Conservation (phyloP, 352 stramenopile genomes). For the Thraustotheca clavata region DNA sequence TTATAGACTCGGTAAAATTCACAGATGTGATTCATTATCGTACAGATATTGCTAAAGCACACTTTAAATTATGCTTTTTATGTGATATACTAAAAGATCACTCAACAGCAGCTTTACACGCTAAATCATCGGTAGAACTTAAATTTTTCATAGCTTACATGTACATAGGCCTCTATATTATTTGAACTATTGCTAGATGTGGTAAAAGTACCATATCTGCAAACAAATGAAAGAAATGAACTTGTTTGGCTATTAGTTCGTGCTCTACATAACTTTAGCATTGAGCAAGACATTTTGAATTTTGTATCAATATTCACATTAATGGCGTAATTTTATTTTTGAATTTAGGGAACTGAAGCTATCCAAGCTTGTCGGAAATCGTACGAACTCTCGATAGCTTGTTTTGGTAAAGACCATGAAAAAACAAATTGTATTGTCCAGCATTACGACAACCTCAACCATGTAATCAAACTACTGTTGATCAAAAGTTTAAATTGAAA, state of each 20-base stretch:
- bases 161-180: conserved; percentile 5
- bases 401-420: conserved; percentile 9
- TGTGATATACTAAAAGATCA: neutral
- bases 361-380: conserved; percentile 18
- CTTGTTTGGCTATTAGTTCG: neutral
- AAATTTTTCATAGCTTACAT: neutral
- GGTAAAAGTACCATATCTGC: neutral
- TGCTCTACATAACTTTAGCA: conserved; percentile 5
- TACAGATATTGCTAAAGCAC: conserved; percentile 4
- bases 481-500: neutral
- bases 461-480: neutral
- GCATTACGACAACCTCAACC: neutral
- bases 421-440: neutral
- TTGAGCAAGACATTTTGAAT: neutral
- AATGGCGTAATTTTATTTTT: neutral
- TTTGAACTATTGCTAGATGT: conserved; percentile 13
- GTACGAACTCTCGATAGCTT: conserved; percentile 6
- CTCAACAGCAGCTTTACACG: neutral
- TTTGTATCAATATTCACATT: neutral
- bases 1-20: neutral
- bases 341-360: neutral
- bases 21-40: neutral
- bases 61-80: conserved; percentile 3
- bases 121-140: neutral
- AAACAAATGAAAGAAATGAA: neutral